Evolutionary conservation across 306 rosid species (phyloP).

Genomic region (Pterocarpus santalinus): DNA sequence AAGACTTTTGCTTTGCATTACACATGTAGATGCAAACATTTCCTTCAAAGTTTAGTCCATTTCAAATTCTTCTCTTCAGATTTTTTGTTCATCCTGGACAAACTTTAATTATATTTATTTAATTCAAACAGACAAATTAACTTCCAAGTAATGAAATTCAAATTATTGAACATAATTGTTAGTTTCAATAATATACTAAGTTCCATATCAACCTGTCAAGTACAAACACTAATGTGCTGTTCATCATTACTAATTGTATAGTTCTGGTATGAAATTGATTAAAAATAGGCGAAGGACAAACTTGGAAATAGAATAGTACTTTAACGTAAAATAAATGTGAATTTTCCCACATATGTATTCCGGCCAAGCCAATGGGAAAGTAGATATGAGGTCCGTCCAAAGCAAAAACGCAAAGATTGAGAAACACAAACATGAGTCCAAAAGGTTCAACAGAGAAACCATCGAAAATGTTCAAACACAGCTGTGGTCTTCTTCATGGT

Average conservation of each 20-base stretch:
- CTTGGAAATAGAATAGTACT: background rate
- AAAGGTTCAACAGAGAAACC: conserved; percentile 35
- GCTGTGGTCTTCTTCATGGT: conserved; percentile 36
- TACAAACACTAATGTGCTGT: no score
- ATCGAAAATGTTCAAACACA: conserved; percentile 38
- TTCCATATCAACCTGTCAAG: no score
- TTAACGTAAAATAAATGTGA: background rate
- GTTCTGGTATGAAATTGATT: background rate
- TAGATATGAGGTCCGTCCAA: background rate
- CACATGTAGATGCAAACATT: no score
- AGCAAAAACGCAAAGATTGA: background rate
- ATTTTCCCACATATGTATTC: background rate
- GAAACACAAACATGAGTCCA: conserved; percentile 13
- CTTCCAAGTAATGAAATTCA: background rate
- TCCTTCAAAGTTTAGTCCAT: no score
- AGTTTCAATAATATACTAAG: background rate
- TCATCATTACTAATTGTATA: no score
- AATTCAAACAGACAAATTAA: background rate
- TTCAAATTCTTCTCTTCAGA: no score
- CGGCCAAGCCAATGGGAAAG: conserved; percentile 31
- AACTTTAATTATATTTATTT: background rate
- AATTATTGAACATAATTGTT: background rate
- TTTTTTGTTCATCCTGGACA: background rate
- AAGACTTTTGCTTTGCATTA: no score
- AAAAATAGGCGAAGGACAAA: background rate